These are phyloP conservation scores for Ustilago cynodontis DNA, from an alignment of 1,284 basidiomycete genomes.

Conservation along the genomic window DNA sequence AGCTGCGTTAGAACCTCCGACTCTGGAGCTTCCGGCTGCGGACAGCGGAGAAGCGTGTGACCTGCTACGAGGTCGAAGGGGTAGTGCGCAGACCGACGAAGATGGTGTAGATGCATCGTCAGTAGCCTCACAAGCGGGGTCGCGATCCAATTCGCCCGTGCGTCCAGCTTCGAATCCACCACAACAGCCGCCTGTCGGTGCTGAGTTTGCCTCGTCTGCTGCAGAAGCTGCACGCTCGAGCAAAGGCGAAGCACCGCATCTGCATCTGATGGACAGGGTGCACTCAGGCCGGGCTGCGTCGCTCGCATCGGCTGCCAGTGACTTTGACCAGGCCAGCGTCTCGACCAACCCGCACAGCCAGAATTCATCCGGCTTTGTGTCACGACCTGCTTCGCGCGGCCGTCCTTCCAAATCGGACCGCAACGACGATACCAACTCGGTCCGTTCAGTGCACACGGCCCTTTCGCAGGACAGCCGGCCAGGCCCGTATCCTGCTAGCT, in stretches of 20 bases:
- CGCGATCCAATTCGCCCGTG: slow-evolving; percentile 59
- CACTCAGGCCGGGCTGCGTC: slow-evolving; percentile 43
- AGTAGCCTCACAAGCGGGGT: slow-evolving; percentile 66
- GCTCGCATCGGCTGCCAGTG: slow-evolving; percentile 35
- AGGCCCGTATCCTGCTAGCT: slow-evolving; percentile 50
- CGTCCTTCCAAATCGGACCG: slow-evolving; percentile 30
- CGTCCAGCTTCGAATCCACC: slow-evolving; percentile 18
- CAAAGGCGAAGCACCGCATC: slow-evolving; percentile 30
- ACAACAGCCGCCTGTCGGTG: slow-evolving; percentile 14
- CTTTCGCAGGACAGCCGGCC: slow-evolving; percentile 58
- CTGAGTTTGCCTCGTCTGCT: slow-evolving; percentile 21
- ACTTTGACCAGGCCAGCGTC: slow-evolving; percentile 44
- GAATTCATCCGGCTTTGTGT: slow-evolving; percentile 39
- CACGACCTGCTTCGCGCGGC: slow-evolving; percentile 33
- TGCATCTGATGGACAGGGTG: slow-evolving; percentile 45
- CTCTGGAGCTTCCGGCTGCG: slow-evolving; percentile 43
- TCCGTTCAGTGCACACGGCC: slow-evolving; percentile 52
- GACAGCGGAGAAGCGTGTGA: slow-evolving; percentile 20
- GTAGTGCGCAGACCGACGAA: slow-evolving; percentile 38
- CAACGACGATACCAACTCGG: slow-evolving; percentile 42
- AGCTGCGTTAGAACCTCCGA: slow-evolving; percentile 48
- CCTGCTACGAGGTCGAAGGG: slow-evolving; percentile 30
- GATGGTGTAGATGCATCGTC: slow-evolving; percentile 61
- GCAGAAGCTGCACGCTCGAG: slow-evolving; percentile 28
- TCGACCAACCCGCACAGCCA: slow-evolving; percentile 49